Conservation (phyloP, 108 stramenopile genomes). For the Stephanodiscus minutulus region DNA sequence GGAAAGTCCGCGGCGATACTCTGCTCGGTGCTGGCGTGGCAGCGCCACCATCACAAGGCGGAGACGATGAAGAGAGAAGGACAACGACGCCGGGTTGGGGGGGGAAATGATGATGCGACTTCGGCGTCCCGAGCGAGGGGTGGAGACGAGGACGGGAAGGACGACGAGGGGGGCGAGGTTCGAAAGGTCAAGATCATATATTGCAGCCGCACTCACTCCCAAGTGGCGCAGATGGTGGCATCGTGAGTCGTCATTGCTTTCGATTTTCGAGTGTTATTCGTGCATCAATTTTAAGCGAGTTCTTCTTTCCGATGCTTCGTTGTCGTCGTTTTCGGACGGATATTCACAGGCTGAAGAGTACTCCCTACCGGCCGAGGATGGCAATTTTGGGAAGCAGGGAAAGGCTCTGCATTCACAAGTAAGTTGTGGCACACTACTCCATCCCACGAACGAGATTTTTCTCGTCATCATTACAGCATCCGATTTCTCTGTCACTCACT, state of each 20-base stretch:
- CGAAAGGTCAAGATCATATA: constrained; percentile 76
- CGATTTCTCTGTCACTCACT: background rate
- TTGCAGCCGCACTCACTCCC: constrained; percentile 91
- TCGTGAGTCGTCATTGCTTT: constrained; percentile 45
- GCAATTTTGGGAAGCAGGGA: constrained; percentile 90
- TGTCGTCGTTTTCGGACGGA: constrained; percentile 5
- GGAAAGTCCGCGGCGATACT: constrained; percentile 82
- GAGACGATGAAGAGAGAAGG: background rate
- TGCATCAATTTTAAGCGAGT: background rate
- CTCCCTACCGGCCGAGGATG: constrained; percentile 88
- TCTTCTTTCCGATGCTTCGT: background rate
- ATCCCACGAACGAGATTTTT: background rate
- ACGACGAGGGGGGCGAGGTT: constrained; percentile 4
- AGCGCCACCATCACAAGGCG: constrained; percentile 48
- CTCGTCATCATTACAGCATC: constrained; percentile 2
- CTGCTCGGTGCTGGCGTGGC: constrained; percentile 78
- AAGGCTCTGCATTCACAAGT: constrained; percentile 85
- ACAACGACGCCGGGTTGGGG: background rate
- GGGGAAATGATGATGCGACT: background rate
- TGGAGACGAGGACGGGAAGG: background rate
- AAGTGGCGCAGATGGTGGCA: constrained; percentile 91
- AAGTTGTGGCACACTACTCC: constrained; percentile 7
- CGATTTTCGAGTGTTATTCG: background rate
- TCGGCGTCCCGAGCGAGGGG: background rate
- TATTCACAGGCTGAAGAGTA: constrained; percentile 66